These are phyloP conservation scores for Trifolium fragiferum DNA, from an alignment of 306 rosid species.

Conservation along the genomic window DNA sequence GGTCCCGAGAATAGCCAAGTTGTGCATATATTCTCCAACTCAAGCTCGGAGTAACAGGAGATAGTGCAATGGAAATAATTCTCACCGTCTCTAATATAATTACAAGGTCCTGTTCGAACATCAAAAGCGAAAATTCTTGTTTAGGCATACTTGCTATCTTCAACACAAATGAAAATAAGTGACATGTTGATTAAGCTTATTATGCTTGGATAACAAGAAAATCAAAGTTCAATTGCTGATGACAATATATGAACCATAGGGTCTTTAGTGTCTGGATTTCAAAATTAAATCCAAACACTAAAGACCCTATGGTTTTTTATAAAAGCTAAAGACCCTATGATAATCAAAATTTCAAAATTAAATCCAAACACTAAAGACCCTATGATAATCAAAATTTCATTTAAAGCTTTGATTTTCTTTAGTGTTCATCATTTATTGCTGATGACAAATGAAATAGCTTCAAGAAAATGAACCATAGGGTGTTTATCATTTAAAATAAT, in stretches of 20 bases:
- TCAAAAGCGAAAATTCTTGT: conserved; percentile 9
- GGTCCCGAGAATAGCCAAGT: conserved; percentile 79
- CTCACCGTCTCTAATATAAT: conserved; percentile 84
- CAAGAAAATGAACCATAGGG: conserved; percentile 15
- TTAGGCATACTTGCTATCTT: conserved; percentile 27
- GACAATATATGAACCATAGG: background rate
- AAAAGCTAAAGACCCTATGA: too few relatives aligned
- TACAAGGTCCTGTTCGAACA: conserved; percentile 85
- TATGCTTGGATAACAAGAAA: background rate
- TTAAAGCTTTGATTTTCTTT: too few relatives aligned
- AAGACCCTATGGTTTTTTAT: too few relatives aligned
- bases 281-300: too few relatives aligned
- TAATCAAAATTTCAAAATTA: too few relatives aligned
- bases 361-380: too few relatives aligned
- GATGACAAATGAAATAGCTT: too few relatives aligned
- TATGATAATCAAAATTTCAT: too few relatives aligned
- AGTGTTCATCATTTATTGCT: too few relatives aligned
- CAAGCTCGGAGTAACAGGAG: conserved; percentile 81
- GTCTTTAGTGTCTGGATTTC: background rate
- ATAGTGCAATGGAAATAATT: conserved; percentile 78
- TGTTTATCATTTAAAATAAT: conserved; percentile 9
- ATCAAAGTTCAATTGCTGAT: conserved; percentile 12
- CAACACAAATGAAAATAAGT: background rate
- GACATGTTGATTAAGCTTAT: conserved; percentile 4
- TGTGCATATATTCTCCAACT: conserved; percentile 87